Percentiles rank a stretch among this genome's conserved stretches.
phyloP scores from a whole-genome alignment of 1,284 basidiomycete genomes.

The Trichosporon faecale region DNA sequence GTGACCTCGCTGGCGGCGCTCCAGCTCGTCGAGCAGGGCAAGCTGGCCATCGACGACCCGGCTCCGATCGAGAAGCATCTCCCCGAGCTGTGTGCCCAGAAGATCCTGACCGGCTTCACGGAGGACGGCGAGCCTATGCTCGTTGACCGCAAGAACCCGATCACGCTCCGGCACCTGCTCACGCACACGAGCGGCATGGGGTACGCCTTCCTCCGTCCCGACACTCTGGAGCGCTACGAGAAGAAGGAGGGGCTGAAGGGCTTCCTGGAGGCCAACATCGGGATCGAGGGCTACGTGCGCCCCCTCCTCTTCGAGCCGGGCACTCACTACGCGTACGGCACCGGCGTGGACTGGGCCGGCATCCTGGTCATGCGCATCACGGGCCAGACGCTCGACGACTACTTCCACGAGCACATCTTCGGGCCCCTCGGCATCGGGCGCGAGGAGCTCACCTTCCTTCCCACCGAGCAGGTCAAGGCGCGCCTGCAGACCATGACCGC shows the following conservation, averaged over 20 bases:
- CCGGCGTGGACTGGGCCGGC: conserved; percentile 48
- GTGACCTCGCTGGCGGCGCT: conserved; percentile 26
- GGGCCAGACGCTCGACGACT: conserved; percentile 37
- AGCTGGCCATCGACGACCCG: conserved; percentile 29
- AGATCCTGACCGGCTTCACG: conserved; percentile 34
- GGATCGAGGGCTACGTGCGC: conserved; percentile 21
- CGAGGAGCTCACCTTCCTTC: conserved; percentile 36
- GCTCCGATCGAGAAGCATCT: conserved; percentile 27
- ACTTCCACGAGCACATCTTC: conserved; percentile 44
- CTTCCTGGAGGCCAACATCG: conserved; percentile 21
- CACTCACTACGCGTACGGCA: conserved; percentile 32
- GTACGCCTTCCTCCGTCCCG: conserved; percentile 19
- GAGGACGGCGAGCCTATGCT: conserved; percentile 33
- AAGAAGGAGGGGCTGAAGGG: neutral
- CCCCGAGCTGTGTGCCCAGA: conserved; percentile 36
- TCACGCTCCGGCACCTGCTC: conserved; percentile 43
- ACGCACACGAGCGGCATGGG: conserved; percentile 34
- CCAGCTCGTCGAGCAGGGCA: conserved; percentile 22
- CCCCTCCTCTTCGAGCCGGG: conserved; percentile 43
- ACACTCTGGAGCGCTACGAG: neutral
- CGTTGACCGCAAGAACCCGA: conserved; percentile 28
- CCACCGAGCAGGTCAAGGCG: conserved; percentile 29
- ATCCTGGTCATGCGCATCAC: conserved; percentile 39
- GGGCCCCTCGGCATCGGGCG: conserved; percentile 32
- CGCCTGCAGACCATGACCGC: conserved; percentile 20